These are phyloP conservation scores for Fusarium dimerum DNA, from an alignment of 2,329 filamentous ascomycete genomes.

Conservation along the genomic window DNA sequence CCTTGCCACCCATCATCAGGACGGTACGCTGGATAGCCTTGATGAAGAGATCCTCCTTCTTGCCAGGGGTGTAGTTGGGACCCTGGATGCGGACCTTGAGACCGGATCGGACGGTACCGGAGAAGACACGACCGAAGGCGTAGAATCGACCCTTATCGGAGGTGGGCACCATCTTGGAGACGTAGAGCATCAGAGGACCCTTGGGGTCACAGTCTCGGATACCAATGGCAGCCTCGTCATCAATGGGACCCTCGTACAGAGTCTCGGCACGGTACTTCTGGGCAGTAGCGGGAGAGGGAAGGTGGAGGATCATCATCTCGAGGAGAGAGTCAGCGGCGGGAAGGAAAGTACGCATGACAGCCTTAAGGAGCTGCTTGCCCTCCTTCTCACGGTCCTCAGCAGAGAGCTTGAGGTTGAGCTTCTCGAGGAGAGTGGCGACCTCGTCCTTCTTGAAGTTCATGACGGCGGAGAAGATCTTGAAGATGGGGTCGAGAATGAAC, in stretches of 20 bases:
- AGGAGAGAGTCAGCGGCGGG: constrained; percentile 96
- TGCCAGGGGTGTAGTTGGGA: constrained; percentile 96
- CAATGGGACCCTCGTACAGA: constrained; percentile 94
- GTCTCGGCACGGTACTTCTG: constrained; percentile 98
- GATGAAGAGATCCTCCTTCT: constrained; percentile 99
- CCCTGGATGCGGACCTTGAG: constrained; percentile 99
- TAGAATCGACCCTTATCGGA: constrained; percentile 99
- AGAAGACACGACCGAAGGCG: constrained; percentile 99
- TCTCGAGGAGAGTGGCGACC: constrained; percentile 77
- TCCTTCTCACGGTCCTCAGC: constrained; percentile 87
- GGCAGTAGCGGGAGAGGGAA: constrained; percentile 92
- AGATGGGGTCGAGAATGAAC: constrained; percentile 99
- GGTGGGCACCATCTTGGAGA: constrained; percentile 99
- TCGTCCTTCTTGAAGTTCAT: constrained; percentile 99
- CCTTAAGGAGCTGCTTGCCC: constrained; percentile 97
- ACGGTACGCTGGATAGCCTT: constrained; percentile 99
- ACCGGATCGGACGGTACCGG: constrained; percentile 96
- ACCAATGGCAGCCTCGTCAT: constrained; percentile 91
- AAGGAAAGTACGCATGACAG: constrained; percentile 98
- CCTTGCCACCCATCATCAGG: constrained; percentile 99
- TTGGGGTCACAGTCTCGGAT: constrained; percentile 99
- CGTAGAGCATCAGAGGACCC: constrained; percentile 99
- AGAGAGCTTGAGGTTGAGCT: constrained; percentile 92
- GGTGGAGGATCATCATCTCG: constrained; percentile 99
- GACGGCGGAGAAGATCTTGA: constrained; percentile 95